Evolutionary conservation across 2,329 filamentous ascomycete genomes (phyloP), one percentile per base, ranked within the genome.

Genomic region (Cadophora luteo-olivacea): DNA sequence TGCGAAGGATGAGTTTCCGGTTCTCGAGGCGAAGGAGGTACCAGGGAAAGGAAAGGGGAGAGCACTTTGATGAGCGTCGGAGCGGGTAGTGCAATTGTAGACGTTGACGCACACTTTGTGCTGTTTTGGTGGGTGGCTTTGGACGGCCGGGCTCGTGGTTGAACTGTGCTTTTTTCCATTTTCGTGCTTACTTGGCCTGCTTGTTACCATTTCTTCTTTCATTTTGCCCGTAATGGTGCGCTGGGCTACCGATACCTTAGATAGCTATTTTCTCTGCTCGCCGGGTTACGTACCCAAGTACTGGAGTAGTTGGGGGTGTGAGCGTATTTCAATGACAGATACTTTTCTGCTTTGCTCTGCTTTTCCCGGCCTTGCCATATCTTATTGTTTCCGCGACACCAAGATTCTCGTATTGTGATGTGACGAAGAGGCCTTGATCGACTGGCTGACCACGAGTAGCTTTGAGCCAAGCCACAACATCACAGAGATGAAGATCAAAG

Each of bases 1-100:
- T 45, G 74, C 73, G 32, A 69, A 71, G 25, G 79, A 82, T 3
- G 82, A 82, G 25, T 84, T 83, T 65, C 82, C 83, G 1, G 72
- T 77, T 19, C 72, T 84, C 48, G 77, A 71, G 24, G 61, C 52
- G 60, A 65, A 45, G 11, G 60, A 65, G 19, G 62, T 82, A 1
- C 85, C 84, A 69, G 83, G 82, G 3, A 84, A 82, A 70, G 77
- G 75, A 4, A 71, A 69, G 61, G 72, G 68, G 38, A 54, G 45
- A 45, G 65, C 51, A 25, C 16, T 57, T 49, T 65, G 24, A 57
- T 58, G 32, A 58, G 54, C 54, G 16, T 4, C 11, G 33, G 11
- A n/a, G 3, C 14, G 38, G 38, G 38, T 12, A 12, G 38, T 45
- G 38, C 38, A 16, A 45, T 14, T 8, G 38, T 16, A 14, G 38